Evolutionary conservation across 345 rosid species (phyloP), one percentile per base, ranked within the genome.

Genomic region (Eucalyptus pauciflora): DNA sequence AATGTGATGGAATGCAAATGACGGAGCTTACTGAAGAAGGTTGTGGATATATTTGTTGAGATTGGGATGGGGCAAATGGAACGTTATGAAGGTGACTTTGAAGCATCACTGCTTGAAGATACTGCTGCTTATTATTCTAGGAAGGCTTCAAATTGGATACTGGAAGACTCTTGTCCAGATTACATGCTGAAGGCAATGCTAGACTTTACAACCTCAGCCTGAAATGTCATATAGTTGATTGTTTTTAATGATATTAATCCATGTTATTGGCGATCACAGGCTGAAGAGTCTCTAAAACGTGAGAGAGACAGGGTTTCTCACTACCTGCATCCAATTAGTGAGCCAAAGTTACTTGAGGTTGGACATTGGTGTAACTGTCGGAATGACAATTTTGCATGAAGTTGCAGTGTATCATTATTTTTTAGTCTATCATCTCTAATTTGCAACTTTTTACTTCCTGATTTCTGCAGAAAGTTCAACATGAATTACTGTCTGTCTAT

Each of bases 271-370:
- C 46, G 90, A 91, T 93, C 58, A 88, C 88, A 96, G 99, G 95
- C 96, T 89, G 99, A 98, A 92, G 99, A 97, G 88, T 98, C 98
- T 90, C 90, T 97, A 86, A 97, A 93, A 93, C 95, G 95, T 94
- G 99, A 98, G 93, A 94, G 94, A 91, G 98, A 98, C 50, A 95
- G 98, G 89, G 98, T 97, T 87, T 89, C 96, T 88, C 95, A 98
- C 92, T 98, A 95, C 92, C 92, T 97, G 91, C 98, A 96, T 87
- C 94, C 94, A 50, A 95, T 96, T 92, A 97, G 96, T 89, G 98
- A 98, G 93, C 92, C 95, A 13, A 98, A 98, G 91, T 94, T 98
- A 91, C 96, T 95, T 41, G 97, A 97, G 99, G 99, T 98, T 89
- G 86, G 97, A 93, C 64, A 24, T 60, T 87, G n/a, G 22, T 20